Conservation (phyloP, 768 basidiomycete genomes). For the Rhizopogon vinicolor region DNA sequence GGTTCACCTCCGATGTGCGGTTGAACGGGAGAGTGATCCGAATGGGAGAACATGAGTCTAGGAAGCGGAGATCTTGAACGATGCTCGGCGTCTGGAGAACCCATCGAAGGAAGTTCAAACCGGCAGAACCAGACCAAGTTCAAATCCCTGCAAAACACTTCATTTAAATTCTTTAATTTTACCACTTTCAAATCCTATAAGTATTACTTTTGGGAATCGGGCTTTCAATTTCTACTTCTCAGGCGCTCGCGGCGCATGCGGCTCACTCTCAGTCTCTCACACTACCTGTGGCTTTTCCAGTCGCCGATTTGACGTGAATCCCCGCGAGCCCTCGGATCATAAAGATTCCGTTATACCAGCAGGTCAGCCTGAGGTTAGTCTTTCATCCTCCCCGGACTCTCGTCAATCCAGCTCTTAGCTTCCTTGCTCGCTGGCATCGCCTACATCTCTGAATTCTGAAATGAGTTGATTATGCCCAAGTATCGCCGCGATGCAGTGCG, state of each 20-base stretch:
- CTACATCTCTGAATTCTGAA: conserved; percentile 8
- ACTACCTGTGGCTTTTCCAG: conserved; percentile 17
- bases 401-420: neutral
- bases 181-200: neutral
- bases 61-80: conserved; percentile 16
- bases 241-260: conserved; percentile 25
- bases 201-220: conserved; percentile 18
- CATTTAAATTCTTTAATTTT: neutral
- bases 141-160: neutral
- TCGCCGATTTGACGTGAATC: conserved; percentile 22
- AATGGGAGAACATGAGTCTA: conserved; percentile 22
- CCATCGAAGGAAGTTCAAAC: conserved; percentile 3
- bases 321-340: conserved; percentile 16
- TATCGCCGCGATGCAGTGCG: conserved; percentile 13
- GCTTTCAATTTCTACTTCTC: conserved; percentile 18
- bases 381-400: neutral
- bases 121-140: neutral
- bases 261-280: conserved; percentile 9
- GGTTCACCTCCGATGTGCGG: conserved; percentile 20
- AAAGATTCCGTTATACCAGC: too few relatives aligned
- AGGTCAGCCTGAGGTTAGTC: neutral
- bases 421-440: neutral
- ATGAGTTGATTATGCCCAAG: conserved; percentile 15
- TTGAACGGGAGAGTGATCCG: conserved; percentile 25
- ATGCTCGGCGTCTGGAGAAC: conserved; percentile 5